A percentile compares a stretch with the other conserved stretches of the same genome.
phyloP scores from a whole-genome alignment of 495 filamentous ascomycete genomes.

The Aspergillus avenaceus region DNA sequence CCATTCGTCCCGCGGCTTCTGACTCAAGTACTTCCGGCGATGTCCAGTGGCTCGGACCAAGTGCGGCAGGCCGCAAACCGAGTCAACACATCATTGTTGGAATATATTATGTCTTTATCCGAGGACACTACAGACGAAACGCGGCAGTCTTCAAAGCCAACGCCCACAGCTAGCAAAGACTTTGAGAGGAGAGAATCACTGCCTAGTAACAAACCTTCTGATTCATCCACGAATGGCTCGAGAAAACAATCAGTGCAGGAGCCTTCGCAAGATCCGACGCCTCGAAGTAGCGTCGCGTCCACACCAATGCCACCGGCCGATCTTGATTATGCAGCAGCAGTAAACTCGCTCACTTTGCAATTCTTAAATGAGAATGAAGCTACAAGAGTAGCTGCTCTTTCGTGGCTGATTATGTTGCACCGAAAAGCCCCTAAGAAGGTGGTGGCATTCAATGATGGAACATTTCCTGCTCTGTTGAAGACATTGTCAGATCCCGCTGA shows the following conservation, averaged over 20 bases:
- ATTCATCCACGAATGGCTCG: constrained; percentile 24
- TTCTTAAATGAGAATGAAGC: constrained; percentile 97
- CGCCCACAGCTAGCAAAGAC: constrained; percentile 46
- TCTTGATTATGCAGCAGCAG: constrained; percentile 95
- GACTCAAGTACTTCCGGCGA: constrained; percentile 86
- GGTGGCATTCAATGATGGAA: constrained; percentile 93
- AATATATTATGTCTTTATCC: constrained; percentile 85
- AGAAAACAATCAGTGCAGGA: constrained; percentile 32
- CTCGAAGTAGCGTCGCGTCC: constrained; percentile 38
- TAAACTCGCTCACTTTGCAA: constrained; percentile 87
- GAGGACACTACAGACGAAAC: constrained; percentile 60
- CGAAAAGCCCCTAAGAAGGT: constrained; percentile 91
- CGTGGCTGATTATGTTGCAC: constrained; percentile 97
- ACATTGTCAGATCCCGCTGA: constrained; percentile 95
- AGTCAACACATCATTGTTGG: constrained; percentile 85
- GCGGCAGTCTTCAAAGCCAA: constrained; percentile 30
- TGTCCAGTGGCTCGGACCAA: constrained; percentile 84
- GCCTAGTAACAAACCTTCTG: constrained; percentile 40
- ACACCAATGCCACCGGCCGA: constrained; percentile 52
- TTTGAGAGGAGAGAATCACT: constrained; percentile 52
- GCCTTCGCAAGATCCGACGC: constrained; percentile 42
- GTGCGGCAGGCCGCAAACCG: constrained; percentile 84
- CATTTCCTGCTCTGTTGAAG: constrained; percentile 93
- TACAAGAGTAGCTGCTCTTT: constrained; percentile 86
- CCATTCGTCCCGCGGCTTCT: constrained; percentile 89